Conservation (phyloP, 352 stramenopile genomes). For the Globisporangium splendens region DNA sequence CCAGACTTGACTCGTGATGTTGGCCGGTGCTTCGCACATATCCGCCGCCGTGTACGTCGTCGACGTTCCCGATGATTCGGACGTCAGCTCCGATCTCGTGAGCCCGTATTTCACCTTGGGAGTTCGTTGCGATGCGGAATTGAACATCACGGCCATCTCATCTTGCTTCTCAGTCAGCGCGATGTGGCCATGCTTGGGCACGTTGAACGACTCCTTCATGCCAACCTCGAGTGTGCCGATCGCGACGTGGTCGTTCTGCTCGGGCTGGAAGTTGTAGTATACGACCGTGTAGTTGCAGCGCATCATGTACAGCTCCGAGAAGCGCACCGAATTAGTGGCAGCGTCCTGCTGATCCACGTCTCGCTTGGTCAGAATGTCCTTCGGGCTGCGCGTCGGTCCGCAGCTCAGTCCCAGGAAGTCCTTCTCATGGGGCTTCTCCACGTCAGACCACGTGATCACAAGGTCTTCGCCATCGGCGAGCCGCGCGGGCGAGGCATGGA, state of each 20-base stretch:
- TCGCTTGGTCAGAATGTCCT: conserved; percentile 50
- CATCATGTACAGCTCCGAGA: conserved; percentile 67
- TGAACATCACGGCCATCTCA: conserved; percentile 73
- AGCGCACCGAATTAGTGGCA: conserved; percentile 73
- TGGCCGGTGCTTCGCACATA: conserved; percentile 65
- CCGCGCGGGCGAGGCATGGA: conserved; percentile 32
- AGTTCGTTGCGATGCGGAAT: conserved; percentile 47
- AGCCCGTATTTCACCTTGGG: conserved; percentile 43
- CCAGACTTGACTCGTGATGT: conserved; percentile 49
- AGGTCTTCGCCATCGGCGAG: conserved; percentile 67
- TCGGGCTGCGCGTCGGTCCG: conserved; percentile 38
- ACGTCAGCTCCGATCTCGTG: conserved; percentile 19
- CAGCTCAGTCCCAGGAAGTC: conserved; percentile 76
- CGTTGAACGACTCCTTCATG: conserved; percentile 48
- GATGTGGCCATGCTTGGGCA: conserved; percentile 72
- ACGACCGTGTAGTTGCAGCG: conserved; percentile 60
- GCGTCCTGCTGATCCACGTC: conserved; percentile 64
- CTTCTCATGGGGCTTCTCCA: conserved; percentile 38
- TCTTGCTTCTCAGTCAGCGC: conserved; percentile 45
- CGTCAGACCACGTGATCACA: conserved; percentile 59
- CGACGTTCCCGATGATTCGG: conserved; percentile 29
- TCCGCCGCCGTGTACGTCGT: conserved; percentile 67
- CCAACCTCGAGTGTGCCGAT: conserved; percentile 32
- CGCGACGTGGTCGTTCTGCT: conserved; percentile 15
- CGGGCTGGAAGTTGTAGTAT: conserved; percentile 46